These are phyloP conservation scores for Melastoma malabathricum DNA, from an alignment of 345 rosid species.

Conservation along the genomic window DNA sequence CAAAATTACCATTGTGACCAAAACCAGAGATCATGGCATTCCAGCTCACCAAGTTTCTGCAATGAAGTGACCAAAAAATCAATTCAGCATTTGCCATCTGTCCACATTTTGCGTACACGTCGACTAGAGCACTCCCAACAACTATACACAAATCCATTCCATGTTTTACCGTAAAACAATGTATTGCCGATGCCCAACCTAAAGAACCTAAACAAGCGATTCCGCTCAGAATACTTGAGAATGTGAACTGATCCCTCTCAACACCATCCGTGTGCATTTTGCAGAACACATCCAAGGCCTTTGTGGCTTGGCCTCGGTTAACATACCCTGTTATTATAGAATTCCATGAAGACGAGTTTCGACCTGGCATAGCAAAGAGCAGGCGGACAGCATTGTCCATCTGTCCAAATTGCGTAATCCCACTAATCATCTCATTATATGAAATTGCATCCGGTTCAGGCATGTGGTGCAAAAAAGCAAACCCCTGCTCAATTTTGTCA, in stretches of 20 bases:
- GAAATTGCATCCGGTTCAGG: slow-evolving; percentile 59
- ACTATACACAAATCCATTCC: slow-evolving; percentile 36
- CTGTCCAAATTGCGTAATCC: slow-evolving; percentile 45
- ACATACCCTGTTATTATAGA: slow-evolving; percentile 60
- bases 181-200: slow-evolving; percentile 53
- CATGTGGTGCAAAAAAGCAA: slow-evolving; percentile 36
- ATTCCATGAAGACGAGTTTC: slow-evolving; percentile 76
- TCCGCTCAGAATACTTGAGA: slow-evolving; percentile 50
- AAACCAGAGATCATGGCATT: slow-evolving; percentile 70
- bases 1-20: slow-evolving; percentile 48
- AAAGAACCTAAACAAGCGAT: slow-evolving; percentile 43
- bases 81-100: slow-evolving; percentile 35
- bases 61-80: slow-evolving; percentile 30
- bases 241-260: slow-evolving; percentile 41
- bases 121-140: slow-evolving; percentile 58
- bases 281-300: slow-evolving; percentile 40
- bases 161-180: slow-evolving; percentile 29
- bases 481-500: slow-evolving; percentile 34
- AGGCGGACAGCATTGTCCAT: slow-evolving; percentile 32
- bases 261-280: slow-evolving; percentile 40
- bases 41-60: slow-evolving; percentile 54
- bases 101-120: slow-evolving; percentile 82
- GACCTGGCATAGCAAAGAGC: slow-evolving; percentile 34
- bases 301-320: slow-evolving; percentile 27
- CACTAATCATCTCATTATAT: slow-evolving; percentile 56